These are phyloP conservation scores for Trichoderma lentiforme DNA, from an alignment of 2,329 filamentous ascomycete species.

Conservation along the genomic window DNA sequence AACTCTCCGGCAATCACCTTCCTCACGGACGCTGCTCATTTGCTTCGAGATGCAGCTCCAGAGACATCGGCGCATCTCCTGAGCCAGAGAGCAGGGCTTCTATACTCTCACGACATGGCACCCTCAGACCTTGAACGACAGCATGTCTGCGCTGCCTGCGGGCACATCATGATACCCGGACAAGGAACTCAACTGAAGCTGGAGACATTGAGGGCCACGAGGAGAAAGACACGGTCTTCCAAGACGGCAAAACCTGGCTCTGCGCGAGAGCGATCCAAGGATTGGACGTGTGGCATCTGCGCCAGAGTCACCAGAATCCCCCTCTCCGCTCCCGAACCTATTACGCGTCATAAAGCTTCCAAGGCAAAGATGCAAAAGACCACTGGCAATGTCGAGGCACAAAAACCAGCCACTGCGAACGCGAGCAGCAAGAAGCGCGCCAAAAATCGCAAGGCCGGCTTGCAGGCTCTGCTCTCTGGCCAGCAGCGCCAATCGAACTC, in stretches of 20 bases:
- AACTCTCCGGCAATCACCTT: conserved; percentile 37
- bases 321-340: conserved; percentile 38
- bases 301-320: conserved; percentile 40
- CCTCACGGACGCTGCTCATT: conserved; percentile 58
- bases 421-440: conserved; percentile 63
- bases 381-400: not conserved
- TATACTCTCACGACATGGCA: conserved; percentile 45
- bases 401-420: conserved; percentile 42
- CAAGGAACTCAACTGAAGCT: conserved; percentile 42
- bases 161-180: conserved; percentile 57
- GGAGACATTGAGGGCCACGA: conserved; percentile 25
- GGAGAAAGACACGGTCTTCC: not conserved
- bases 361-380: not conserved
- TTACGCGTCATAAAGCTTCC: conserved; percentile 22
- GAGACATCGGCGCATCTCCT: conserved; percentile 59
- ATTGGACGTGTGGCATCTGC: conserved; percentile 45
- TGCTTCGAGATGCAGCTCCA: conserved; percentile 51
- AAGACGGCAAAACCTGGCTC: not conserved
- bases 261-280: conserved; percentile 21
- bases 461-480: conserved; percentile 60
- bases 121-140: conserved; percentile 50
- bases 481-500: conserved; percentile 44
- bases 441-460: conserved; percentile 61
- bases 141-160: conserved; percentile 57
- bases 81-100: conserved; percentile 48